Conservation (phyloP, 371 early-diverging fungal genomes). For the Capillidium heterosporum region DNA sequence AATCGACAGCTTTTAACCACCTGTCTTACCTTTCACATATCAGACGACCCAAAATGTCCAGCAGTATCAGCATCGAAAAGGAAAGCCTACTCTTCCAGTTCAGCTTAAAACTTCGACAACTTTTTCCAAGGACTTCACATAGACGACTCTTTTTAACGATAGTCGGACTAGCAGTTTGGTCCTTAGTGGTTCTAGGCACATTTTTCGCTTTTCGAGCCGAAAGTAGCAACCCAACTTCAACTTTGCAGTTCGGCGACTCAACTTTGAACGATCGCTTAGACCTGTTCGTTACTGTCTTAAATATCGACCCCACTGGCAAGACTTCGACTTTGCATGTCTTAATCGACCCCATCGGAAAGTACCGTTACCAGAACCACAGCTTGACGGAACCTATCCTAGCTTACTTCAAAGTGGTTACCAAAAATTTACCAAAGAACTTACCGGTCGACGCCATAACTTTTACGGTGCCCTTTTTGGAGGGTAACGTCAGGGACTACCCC, state of each 20-base stretch:
- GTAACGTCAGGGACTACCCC: conserved; percentile 15
- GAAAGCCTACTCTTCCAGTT: neutral
- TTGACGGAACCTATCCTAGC: neutral
- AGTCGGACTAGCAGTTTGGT: neutral
- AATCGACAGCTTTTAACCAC: too few species aligned
- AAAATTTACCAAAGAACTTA: neutral
- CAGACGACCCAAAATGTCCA: too few species aligned
- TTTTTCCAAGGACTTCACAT: neutral
- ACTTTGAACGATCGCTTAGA: neutral
- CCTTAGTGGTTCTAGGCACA: neutral
- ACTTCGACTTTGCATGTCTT: neutral
- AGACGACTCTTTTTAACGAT: neutral
- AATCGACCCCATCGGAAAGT: neutral
- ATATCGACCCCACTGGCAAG: neutral
- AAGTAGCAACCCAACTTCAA: neutral
- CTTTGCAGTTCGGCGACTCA: neutral
- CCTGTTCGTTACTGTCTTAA: neutral
- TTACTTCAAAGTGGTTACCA: neutral
- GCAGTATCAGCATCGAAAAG: too few species aligned
- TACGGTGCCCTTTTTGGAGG: conserved; percentile 15
- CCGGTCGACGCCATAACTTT: neutral
- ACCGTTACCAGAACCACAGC: neutral
- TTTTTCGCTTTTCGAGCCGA: neutral
- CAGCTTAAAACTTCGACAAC: neutral
- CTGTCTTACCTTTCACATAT: too few species aligned